Base-by-base conservation (phyloP, 306 rosid genomes). In the Dalbergia cultrata region DNA sequence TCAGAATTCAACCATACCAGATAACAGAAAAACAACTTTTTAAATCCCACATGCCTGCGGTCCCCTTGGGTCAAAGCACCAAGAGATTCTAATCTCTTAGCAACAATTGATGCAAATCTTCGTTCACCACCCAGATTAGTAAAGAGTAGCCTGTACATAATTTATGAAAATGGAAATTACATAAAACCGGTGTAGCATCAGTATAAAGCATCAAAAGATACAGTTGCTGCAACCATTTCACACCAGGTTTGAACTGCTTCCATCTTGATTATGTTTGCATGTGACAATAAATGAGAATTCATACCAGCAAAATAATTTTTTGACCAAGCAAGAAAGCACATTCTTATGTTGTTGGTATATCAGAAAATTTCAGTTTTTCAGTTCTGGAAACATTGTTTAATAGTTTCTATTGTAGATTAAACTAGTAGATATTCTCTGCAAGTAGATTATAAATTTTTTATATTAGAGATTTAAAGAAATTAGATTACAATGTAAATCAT, bases 21-120 rank as follows among this genome's bases (percentile, higher is more conserved):
- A 35, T 60, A 62, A 82, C 9, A 66, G 41, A 8, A 75, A 82
- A 59, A 49, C 71, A 50, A 21, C 16, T 56, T 88, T 35, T 88
- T 31, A 59, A 79, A 79, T 35, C 67, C 81, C 83, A 86, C 90
- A 76, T 85, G 85, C 99, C 99, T 93, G 85, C 99, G 97, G 70
- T 96, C 99, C 75, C 99, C 99, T 84, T 96, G 99, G 44, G 99
- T 96, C 82, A 96, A 86, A 78, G 99, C 99, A 58, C 99, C 98
- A 76, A 96, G 99, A 73, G 99, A 89, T 85, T 89, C 93, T 80
- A 96, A 86, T 93, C 99, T 92, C 89, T 93, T 95, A 41, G 99
- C 98, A 85, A 95, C 99, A 85, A 95, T 92, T 44, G 99, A 95
- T 78, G 99, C 99, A 90, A 95, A 95, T 57, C 99, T 87, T 52